Base-by-base conservation (phyloP, 148 eudicot species). In the Vaccinium macrocarpon region DNA sequence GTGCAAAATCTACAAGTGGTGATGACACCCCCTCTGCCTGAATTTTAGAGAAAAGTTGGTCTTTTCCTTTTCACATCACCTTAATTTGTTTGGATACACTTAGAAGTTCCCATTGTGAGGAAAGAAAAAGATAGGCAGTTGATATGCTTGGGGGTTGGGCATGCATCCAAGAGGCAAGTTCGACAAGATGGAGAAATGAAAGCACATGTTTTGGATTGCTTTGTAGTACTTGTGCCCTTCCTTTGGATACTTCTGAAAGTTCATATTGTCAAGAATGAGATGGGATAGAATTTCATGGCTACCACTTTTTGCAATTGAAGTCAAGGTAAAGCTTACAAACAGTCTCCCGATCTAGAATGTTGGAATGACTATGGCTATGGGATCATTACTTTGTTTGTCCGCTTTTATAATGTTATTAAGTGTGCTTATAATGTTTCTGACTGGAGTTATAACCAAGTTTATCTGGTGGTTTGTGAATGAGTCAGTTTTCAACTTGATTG, bases 21-120 rank as follows among this genome's bases (percentile, higher is more conserved):
- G 66, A 61, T 23, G 6, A 8, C 25, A 52, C 55, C 55, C 8
- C 55, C n/a, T 1, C 0, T 61, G 25, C 66, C 27, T n/a, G 73
- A 68, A 23, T 68, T 68, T 68, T 25, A 61, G 66, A 61, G 76
- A 42, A 72, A 72, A 72, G 29, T 27, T 50, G 80, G 32, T 76
- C 19, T 49, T 49, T 49, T 76, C 23, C 21, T 50, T 50, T 50
- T 23, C 5, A n/a, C 2, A 32, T 71, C 48, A 71, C 6, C 51
- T 46, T 38, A 75, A 9, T 0, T 21, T 7, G 53, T 38, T 48
- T 5, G 51, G 18, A 38, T 38, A 10, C 55, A 76, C 80, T n/a
- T 19, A 9, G 29, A 50, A 76, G 35, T 25, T 76, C 57, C 80
- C 29, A 49, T n/a, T 76, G 52, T 76, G 35, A 50, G 56, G 27